These are phyloP conservation scores for Sugiyamaella smithiae DNA, from an alignment of 805 yeast species.

Conservation along the genomic window DNA sequence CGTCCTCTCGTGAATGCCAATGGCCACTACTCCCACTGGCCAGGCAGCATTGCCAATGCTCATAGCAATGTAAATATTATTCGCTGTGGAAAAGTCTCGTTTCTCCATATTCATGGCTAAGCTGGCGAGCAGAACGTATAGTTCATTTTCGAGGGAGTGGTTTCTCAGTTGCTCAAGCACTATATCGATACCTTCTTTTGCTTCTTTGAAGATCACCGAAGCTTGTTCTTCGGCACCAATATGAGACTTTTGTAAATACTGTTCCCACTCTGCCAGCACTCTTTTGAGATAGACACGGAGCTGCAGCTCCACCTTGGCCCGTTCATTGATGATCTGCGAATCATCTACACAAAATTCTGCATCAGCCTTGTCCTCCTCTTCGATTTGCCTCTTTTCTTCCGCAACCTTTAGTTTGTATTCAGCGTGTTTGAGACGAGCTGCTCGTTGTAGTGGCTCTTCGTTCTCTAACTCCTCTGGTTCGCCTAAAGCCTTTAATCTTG, in stretches of 20 bases:
- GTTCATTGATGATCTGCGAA: conserved; percentile 26
- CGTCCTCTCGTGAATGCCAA: conserved; percentile 76
- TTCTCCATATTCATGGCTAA: conserved; percentile 60
- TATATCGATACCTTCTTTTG: conserved; percentile 50
- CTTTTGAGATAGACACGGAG: conserved; percentile 48
- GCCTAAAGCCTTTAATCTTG: conserved; percentile 26
- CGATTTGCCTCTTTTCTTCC: conserved; percentile 27
- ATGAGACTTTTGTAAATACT: conserved; percentile 35
- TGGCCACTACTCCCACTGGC: conserved; percentile 83
- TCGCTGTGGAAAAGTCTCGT: conserved; percentile 49
- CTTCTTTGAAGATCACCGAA: conserved; percentile 41
- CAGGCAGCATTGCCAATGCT: conserved; percentile 88
- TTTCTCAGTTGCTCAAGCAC: conserved; percentile 53
- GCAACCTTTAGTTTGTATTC: conserved; percentile 17
- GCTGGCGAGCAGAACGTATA: conserved; percentile 55
- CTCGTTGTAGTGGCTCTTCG: conserved; percentile 24
- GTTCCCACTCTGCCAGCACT: conserved; percentile 40
- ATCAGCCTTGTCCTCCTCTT: conserved; percentile 14
- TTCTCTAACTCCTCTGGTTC: conserved; percentile 27
- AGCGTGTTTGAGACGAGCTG: conserved; percentile 22
- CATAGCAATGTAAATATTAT: conserved; percentile 66
- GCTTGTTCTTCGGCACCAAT: conserved; percentile 13
- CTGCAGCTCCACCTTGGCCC: conserved; percentile 38
- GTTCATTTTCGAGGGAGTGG: conserved; percentile 37
- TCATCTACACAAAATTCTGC: too few relatives aligned